Base-by-base conservation (phyloP, 2,329 filamentous ascomycete genomes). In the Colletotrichum viniferum region DNA sequence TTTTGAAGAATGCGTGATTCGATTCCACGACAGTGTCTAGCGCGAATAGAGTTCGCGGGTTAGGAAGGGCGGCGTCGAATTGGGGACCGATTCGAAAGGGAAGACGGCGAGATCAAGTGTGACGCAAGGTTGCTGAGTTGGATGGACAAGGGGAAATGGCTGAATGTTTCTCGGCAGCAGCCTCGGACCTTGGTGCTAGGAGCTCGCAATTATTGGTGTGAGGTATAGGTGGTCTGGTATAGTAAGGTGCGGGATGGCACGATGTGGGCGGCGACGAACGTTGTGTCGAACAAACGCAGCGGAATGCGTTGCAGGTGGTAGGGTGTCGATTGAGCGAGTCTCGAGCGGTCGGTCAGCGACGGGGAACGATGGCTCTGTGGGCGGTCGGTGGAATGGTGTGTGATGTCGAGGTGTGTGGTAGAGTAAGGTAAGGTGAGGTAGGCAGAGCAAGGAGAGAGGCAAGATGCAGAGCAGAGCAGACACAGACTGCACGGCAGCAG, bases 41-140 rank as follows among this genome's bases (percentile, higher is more conserved):
- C 68, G 70, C 71, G 74, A 73, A 70, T 74, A 74, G 56, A 74
- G 73, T 76, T 75, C 72, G 72, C 72, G 63, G 21, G 58, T 55
- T 60, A 56, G 38, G 38, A 43, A 64, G 36, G 32, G 38, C 73
- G 70, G 64, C 64, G 64, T 68, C 75, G 68, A 72, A 75, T 77
- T 77, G 48, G 72, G 60, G 13, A 38, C 68, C 43, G 56, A 70
- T 65, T 52, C 71, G 74, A 70, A 28, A 69, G 58, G 38, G 60
- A 26, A 70, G 62, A 62, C 60, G 38, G 38, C 21, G 65, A 66
- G 60, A 55, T 55, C 65, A 56, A 69, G 52, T 65, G 61, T 74
- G 71, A 71, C 71, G 61, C 58, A 30, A 55, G 52, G 64, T 64
- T 61, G 62, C 48, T 21, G n/a, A 55, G 38, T 56, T 56, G 60